Conservation (phyloP, 2,329 filamentous ascomycete genomes). For the Ophiostoma novo-ulmi region DNA sequence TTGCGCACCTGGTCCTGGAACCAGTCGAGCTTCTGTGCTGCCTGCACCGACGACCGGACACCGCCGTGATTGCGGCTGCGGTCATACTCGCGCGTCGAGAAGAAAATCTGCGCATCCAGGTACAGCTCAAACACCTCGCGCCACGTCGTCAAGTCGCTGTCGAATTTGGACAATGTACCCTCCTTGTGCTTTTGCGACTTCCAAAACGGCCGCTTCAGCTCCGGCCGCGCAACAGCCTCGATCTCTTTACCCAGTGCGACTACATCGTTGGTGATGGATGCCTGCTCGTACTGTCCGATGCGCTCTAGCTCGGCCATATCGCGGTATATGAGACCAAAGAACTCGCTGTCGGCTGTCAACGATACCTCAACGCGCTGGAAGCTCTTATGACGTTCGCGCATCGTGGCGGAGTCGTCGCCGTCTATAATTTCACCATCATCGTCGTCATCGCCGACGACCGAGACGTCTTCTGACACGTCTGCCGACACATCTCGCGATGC, state of each 20-base stretch:
- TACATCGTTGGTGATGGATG: conserved; percentile 59
- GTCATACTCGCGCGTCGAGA: conserved; percentile 68
- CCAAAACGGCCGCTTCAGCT: conserved; percentile 28
- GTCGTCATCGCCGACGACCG: conserved; percentile 8
- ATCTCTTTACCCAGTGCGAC: conserved; percentile 60
- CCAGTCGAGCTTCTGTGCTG: conserved; percentile 62
- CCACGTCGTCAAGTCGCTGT: conserved; percentile 67
- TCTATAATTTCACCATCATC: neutral
- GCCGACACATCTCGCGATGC: neutral
- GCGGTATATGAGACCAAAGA: conserved; percentile 69
- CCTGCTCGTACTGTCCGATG: conserved; percentile 62
- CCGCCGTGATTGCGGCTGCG: conserved; percentile 43
- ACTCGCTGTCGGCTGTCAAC: conserved; percentile 69
- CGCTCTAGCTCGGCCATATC: conserved; percentile 65
- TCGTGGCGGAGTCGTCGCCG: neutral
- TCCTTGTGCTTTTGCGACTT: neutral
- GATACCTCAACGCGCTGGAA: conserved; percentile 61
- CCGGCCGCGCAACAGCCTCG: conserved; percentile 57
- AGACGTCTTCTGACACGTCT: conserved; percentile 11
- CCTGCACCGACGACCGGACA: conserved; percentile 58
- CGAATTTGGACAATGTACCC: conserved; percentile 35
- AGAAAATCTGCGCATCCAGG: conserved; percentile 73
- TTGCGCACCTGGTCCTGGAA: conserved; percentile 65
- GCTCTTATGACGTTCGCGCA: conserved; percentile 15
- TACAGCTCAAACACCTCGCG: conserved; percentile 78